Evolutionary conservation across 805 yeast species (phyloP), one percentile per base, ranked within the genome.

Genomic region (Nakazawaea wickerhamii): DNA sequence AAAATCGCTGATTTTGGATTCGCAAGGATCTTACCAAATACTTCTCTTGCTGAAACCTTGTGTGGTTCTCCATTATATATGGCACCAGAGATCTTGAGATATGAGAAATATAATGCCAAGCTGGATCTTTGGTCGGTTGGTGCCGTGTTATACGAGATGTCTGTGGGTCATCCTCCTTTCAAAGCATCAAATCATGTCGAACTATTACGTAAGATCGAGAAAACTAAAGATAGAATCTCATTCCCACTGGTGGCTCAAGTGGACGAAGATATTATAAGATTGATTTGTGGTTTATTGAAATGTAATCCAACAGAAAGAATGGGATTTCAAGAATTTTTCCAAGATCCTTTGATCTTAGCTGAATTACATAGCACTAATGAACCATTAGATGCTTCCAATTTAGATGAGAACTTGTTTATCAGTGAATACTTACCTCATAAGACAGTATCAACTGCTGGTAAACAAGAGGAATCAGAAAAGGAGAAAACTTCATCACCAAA

Each of bases 61-160:
- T 93, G 99, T 70, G 99, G 99, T 1, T 87, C 96, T 9, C 99
- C 99, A 3, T 72, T 93, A 34, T 93, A 93, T 63, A 93, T 93
- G 99, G 99, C 99, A 0, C 99, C 99, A 0, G 99, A 93, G 64
- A 93, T 93, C 37, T 68, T 93, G 52, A 73, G 95, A 49, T 90
- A 87, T 57, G 97, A 93, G 59, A 93, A 89, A 63, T 93, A 93
- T 65, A 89, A 90, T 52, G 99, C 98, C 4, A 90, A 89, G 59
- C 98, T 97, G 0, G 99, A 93, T 59, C 64, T 93, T 49, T 93
- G 99, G 99, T 89, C 97, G 5, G 96, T 91, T 4, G 99, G 99
- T 3, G 95, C 98, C 1, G 98, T 93, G 1, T 66, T 90, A 10
- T 93, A 82, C 62, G 99, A 93, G 62, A 90, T 93, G 96, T 75